Evolutionary conservation across 352 stramenopile genomes (phyloP).

Genomic region (Phytophthora boehmeriae): DNA sequence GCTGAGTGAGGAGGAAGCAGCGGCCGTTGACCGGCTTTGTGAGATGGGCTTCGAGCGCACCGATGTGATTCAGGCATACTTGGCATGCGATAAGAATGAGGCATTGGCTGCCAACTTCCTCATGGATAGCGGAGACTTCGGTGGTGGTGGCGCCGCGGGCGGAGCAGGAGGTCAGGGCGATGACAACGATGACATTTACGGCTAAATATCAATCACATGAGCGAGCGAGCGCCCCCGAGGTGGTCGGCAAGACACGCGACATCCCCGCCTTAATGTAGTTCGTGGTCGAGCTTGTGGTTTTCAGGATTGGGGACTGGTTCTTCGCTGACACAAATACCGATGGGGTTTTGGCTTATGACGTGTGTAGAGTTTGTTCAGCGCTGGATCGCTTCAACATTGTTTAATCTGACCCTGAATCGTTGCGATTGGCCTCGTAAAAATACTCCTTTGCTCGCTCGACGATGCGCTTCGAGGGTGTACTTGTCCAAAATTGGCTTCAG

Average conservation of each 20-base stretch:
- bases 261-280: conserved; percentile 33
- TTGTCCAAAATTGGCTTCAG: conserved; percentile 31
- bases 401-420: conserved; percentile 5
- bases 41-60: conserved; percentile 91
- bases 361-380: conserved; percentile 13
- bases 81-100: conserved; percentile 99
- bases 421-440: conserved; percentile 20
- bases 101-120: conserved; percentile 98
- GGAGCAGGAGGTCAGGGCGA: conserved; percentile 55
- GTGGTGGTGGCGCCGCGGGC: conserved; percentile 45
- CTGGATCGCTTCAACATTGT: conserved; percentile 9
- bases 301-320: conserved; percentile 15
- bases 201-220: conserved; percentile 57
- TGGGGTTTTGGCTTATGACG: conserved; percentile 31
- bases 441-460: conserved; percentile 7
- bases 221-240: conserved; percentile 16
- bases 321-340: conserved; percentile 36
- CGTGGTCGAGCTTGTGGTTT: conserved; percentile 24
- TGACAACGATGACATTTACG: conserved; percentile 91
- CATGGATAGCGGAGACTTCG: conserved; percentile 92
- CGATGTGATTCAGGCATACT: conserved; percentile 96
- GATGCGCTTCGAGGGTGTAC: conserved; percentile 2
- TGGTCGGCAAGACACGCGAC: conserved; percentile 23
- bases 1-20: conserved; percentile 81
- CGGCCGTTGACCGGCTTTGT: conserved; percentile 75